These are phyloP conservation scores for Tylopilus felleus DNA, from an alignment of 768 basidiomycete genomes.

Conservation along the genomic window DNA sequence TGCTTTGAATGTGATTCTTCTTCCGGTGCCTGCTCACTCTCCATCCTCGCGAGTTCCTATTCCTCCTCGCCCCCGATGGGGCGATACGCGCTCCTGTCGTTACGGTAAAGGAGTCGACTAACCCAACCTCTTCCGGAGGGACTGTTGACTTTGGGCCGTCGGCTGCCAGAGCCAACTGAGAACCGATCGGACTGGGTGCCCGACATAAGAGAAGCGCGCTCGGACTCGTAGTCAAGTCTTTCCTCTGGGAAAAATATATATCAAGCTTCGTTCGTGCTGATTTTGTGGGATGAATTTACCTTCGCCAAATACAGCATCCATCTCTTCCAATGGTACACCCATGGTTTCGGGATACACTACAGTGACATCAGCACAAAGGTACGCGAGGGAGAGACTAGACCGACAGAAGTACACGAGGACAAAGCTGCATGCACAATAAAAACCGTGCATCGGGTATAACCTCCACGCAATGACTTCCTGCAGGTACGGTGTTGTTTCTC, in stretches of 20 bases:
- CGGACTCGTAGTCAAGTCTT: conserved; percentile 62
- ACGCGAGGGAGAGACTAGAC: conserved; percentile 26
- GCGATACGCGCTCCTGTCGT: conserved; percentile 42
- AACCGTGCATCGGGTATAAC: conserved; percentile 93
- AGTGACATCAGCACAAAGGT: conserved; percentile 6
- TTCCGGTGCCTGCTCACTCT: conserved; percentile 29
- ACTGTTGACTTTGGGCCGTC: conserved; percentile 22
- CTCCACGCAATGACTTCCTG: conserved; percentile 89
- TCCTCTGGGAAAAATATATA: conserved; percentile 41
- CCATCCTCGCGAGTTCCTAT: conserved; percentile 59
- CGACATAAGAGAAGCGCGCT: conserved; percentile 53
- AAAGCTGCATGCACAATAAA: conserved; percentile 86
- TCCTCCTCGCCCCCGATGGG: conserved; percentile 48
- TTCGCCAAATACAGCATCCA: conserved; percentile 90
- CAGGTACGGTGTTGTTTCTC: conserved; percentile 80
- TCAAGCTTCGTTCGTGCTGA: conserved; percentile 15
- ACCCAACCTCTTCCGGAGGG: conserved; percentile 44
- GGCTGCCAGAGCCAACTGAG: conserved; percentile 28
- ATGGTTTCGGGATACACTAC: conserved; percentile 85
- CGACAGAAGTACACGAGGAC: conserved; percentile 78
- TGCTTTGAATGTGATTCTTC: conserved; percentile 22
- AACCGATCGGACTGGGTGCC: conserved; percentile 36
- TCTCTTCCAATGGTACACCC: conserved; percentile 84
- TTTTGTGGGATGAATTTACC: conserved; percentile 37
- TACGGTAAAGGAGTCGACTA: conserved; percentile 44